These are phyloP conservation scores for Kwoniella sp. DNA, from an alignment of 768 basidiomycete genomes.

Conservation along the genomic window DNA sequence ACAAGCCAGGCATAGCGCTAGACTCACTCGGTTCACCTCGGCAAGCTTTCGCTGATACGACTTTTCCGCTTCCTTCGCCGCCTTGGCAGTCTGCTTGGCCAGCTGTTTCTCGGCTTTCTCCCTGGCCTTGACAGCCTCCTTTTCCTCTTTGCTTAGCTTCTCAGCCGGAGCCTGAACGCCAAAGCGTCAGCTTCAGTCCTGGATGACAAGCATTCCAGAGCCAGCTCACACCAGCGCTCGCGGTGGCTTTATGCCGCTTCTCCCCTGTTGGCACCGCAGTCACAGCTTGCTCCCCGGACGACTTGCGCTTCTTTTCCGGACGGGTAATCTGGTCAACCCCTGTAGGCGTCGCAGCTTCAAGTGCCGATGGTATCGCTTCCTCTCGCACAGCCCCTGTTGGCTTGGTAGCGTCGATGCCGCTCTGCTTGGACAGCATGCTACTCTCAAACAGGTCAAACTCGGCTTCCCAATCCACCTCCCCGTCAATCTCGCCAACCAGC, in stretches of 20 bases:
- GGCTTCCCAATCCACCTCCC: constrained; percentile 53
- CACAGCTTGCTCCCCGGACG: background rate
- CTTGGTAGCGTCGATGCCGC: too few species aligned
- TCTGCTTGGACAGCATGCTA: constrained; percentile 1
- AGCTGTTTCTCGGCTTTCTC: constrained; percentile 29
- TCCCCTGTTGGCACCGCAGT: background rate
- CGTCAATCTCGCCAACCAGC: constrained; percentile 1
- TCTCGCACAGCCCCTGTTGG: too few species aligned
- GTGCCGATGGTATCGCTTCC: too few species aligned
- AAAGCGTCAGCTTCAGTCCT: background rate
- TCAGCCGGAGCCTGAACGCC: background rate
- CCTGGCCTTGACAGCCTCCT: constrained; percentile 23
- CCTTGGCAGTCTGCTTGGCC: constrained; percentile 25
- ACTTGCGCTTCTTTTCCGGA: background rate
- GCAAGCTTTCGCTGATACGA: constrained; percentile 36
- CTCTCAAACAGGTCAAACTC: constrained; percentile 4
- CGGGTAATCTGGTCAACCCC: background rate
- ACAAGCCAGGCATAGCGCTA: too few species aligned
- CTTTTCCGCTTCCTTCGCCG: constrained; percentile 30
- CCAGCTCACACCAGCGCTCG: background rate
- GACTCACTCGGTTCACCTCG: constrained; percentile 39
- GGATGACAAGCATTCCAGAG: too few species aligned
- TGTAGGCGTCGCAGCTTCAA: too few species aligned
- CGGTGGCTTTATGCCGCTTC: background rate
- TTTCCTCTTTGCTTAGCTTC: constrained; percentile 20